Percentiles rank a stretch among this genome's conserved stretches.
These are phyloP conservation scores for Xylaria sp. DNA, from an alignment of 2,329 filamentous ascomycete genomes.

Conservation along the genomic window DNA sequence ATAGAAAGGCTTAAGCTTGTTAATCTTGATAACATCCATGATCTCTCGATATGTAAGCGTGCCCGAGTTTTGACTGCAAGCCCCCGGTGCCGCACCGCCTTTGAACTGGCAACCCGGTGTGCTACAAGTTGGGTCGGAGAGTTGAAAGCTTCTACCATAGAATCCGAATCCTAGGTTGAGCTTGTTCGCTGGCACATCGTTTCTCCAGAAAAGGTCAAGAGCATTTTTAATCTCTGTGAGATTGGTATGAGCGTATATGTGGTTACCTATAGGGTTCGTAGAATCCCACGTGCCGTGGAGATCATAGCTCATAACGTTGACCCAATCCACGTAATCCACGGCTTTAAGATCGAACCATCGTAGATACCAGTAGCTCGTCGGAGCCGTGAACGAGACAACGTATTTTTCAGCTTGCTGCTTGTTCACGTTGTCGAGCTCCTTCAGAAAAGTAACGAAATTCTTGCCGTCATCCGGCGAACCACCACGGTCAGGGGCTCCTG, in stretches of 20 bases:
- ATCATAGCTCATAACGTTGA: constrained; percentile 57
- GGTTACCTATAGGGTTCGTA: constrained; percentile 30
- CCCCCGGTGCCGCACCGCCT: constrained; percentile 40
- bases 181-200: constrained; percentile 54
- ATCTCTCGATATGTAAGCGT: constrained; percentile 47
- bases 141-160: constrained; percentile 41
- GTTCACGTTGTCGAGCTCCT: constrained; percentile 31
- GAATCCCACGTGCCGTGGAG: constrained; percentile 57
- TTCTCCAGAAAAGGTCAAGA: constrained; percentile 60
- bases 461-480: constrained; percentile 38
- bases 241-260: constrained; percentile 58
- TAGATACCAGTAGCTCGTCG: constrained; percentile 45
- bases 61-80: constrained; percentile 43
- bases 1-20: constrained; percentile 41
- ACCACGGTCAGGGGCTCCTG: constrained; percentile 43
- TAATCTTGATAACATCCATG: constrained; percentile 41
- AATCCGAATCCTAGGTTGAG: constrained; percentile 56
- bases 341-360: constrained; percentile 43
- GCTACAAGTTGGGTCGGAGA: constrained; percentile 43
- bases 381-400: constrained; percentile 37
- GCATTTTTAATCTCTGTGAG: constrained; percentile 58
- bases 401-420: background rate
- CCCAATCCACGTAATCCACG: background rate
- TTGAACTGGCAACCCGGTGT: constrained; percentile 38
- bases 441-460: constrained; percentile 49